Evolutionary conservation across 371 early-diverging fungal species (phyloP).

Genomic region (Gilbertella persicaria): DNA sequence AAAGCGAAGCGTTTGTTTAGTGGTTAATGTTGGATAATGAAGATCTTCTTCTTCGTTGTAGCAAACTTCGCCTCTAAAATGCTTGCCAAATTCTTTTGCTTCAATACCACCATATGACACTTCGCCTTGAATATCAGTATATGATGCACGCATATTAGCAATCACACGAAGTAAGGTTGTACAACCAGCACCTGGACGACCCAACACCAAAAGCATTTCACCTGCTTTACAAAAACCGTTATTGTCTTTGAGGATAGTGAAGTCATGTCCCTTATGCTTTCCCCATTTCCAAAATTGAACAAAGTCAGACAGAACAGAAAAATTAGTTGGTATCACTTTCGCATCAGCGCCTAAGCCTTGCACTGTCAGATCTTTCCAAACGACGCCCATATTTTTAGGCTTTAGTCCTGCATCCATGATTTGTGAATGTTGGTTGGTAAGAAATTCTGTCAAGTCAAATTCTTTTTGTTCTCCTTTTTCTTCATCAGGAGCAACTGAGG

Average conservation of each 20-base stretch:
- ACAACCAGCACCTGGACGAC: constrained; percentile 73
- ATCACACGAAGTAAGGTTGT: constrained; percentile 68
- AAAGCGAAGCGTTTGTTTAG: constrained; percentile 67
- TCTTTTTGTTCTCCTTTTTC: constrained; percentile 17
- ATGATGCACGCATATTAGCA: constrained; percentile 65
- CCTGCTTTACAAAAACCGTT: constrained; percentile 66
- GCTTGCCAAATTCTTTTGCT: constrained; percentile 53
- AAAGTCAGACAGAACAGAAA: constrained; percentile 11
- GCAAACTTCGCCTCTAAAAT: constrained; percentile 64
- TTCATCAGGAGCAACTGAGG: constrained; percentile 8
- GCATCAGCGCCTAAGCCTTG: constrained; percentile 46
- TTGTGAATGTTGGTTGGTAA: constrained; percentile 23
- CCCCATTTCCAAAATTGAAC: constrained; percentile 30
- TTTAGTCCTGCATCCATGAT: constrained; percentile 40
- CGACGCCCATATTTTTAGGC: constrained; percentile 47
- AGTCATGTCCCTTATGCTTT: constrained; percentile 17
- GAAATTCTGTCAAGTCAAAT: constrained; percentile 33
- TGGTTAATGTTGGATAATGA: constrained; percentile 70
- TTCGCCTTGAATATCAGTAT: constrained; percentile 55
- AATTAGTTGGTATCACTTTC: constrained; percentile 33
- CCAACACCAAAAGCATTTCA: constrained; percentile 74
- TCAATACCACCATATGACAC: constrained; percentile 68
- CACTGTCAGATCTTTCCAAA: constrained; percentile 46
- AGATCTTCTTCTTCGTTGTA: constrained; percentile 77
- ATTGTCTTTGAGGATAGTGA: constrained; percentile 50